phyloP scores from a whole-genome alignment of 768 basidiomycete genomes.

The Hygrophoropsis aurantiaca region DNA sequence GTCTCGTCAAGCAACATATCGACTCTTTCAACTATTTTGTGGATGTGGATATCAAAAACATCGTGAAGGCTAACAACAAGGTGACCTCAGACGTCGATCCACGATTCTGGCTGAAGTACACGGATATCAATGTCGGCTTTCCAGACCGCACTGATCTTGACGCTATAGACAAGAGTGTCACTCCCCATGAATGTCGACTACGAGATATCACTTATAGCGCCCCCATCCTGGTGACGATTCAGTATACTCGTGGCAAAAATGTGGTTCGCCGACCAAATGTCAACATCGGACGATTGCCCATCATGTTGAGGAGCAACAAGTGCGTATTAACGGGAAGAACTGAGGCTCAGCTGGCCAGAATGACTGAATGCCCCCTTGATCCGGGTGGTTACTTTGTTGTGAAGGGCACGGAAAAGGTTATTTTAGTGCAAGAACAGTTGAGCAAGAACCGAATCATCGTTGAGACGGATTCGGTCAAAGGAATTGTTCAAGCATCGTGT shows the following conservation, averaged over 20 bases:
- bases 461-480: slow-evolving; percentile 88
- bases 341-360: slow-evolving; percentile 83
- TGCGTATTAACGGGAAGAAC: slow-evolving; percentile 81
- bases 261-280: slow-evolving; percentile 83
- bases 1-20: slow-evolving; percentile 98
- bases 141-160: slow-evolving; percentile 87
- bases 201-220: slow-evolving; percentile 95
- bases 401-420: slow-evolving; percentile 99
- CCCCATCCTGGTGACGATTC: slow-evolving; percentile 89
- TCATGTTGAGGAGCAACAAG: slow-evolving; percentile 96
- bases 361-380: slow-evolving; percentile 97
- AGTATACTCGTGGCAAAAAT: slow-evolving; percentile 90
- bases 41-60: slow-evolving; percentile 95
- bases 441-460: slow-evolving; percentile 99
- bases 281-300: slow-evolving; percentile 87
- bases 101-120: slow-evolving; percentile 94
- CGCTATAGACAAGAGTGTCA: slow-evolving; percentile 77
- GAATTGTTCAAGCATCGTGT: slow-evolving; percentile 90
- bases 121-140: slow-evolving; percentile 89
- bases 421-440: slow-evolving; percentile 96
- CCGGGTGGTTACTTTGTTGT: slow-evolving; percentile 99
- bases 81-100: slow-evolving; percentile 97
- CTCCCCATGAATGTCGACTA: slow-evolving; percentile 95
- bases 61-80: slow-evolving; percentile 90
- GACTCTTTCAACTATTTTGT: slow-evolving; percentile 99